Evolutionary conservation across 768 basidiomycete genomes (phyloP).

Genomic region (Kockovaella imperatae): DNA sequence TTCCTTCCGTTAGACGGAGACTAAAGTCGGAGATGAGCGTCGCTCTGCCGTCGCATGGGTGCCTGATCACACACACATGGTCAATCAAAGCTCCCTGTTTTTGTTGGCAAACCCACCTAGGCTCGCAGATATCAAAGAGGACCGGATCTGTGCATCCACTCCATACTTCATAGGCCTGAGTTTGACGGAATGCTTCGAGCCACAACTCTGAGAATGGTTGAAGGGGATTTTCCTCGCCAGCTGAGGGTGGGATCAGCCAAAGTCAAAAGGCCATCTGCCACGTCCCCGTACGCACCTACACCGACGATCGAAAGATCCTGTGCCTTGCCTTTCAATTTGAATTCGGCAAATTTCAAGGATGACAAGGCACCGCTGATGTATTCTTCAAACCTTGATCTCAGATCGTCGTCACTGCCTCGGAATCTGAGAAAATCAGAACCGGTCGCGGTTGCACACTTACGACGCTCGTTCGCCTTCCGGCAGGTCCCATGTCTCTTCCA

Average conservation of each 20-base stretch:
- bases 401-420: constrained; percentile 91
- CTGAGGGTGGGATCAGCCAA: not conserved
- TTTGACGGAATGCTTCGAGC: constrained; percentile 79
- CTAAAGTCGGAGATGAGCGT: constrained; percentile 86
- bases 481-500: constrained; percentile 41
- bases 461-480: constrained; percentile 4
- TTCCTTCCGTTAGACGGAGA: constrained; percentile 80
- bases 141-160: constrained; percentile 80
- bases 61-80: constrained; percentile 53
- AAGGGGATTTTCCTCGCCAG: constrained; percentile 23
- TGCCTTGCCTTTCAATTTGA: constrained; percentile 61
- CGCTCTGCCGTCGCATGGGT: constrained; percentile 87
- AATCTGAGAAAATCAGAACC: constrained; percentile 52
- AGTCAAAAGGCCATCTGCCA: not conserved
- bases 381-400: constrained; percentile 88
- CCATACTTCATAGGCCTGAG: constrained; percentile 85
- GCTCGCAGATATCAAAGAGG: constrained; percentile 91
- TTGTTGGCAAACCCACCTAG: constrained; percentile 53
- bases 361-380: constrained; percentile 83
- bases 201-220: constrained; percentile 80
- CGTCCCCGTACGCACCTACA: constrained; percentile 33
- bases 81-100: not conserved
- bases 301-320: constrained; percentile 48
- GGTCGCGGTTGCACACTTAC: not conserved
- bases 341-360: constrained; percentile 83